These are phyloP conservation scores for Aspergillus campestris DNA, from an alignment of 495 filamentous ascomycete genomes.

Conservation along the genomic window DNA sequence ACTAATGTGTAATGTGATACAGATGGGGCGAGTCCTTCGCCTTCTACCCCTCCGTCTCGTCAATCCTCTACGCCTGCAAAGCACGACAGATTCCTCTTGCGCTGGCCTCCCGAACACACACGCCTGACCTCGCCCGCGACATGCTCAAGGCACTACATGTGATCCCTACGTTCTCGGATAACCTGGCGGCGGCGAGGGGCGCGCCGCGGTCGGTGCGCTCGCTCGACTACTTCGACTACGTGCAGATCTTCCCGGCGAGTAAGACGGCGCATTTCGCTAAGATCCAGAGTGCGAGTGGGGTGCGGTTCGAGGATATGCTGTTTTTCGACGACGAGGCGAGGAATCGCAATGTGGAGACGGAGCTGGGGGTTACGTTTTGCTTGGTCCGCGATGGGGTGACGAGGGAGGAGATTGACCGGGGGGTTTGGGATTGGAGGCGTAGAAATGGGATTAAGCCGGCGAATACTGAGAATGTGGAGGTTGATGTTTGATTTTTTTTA, in stretches of 20 bases:
- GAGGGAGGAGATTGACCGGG: conserved; percentile 69
- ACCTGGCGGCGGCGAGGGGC: conserved; percentile 22
- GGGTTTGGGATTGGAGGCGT: conserved; percentile 75
- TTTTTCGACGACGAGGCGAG: conserved; percentile 94
- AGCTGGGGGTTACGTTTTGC: conserved; percentile 73
- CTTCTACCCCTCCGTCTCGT: conserved; percentile 73
- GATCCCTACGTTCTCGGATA: conserved; percentile 40
- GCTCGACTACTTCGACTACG: conserved; percentile 67
- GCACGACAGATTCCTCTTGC: conserved; percentile 53
- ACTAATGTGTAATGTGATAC: conserved; percentile 8
- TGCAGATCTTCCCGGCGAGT: conserved; percentile 83
- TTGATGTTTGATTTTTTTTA: not conserved
- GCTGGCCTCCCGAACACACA: conserved; percentile 72
- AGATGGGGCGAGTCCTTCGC: conserved; percentile 67
- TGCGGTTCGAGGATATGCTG: conserved; percentile 71
- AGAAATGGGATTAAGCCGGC: conserved; percentile 46
- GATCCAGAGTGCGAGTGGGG: conserved; percentile 56
- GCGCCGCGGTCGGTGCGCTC: conserved; percentile 38
- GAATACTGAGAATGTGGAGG: not conserved
- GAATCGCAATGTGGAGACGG: conserved; percentile 75
- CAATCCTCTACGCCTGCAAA: conserved; percentile 57
- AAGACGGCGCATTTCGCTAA: conserved; percentile 79
- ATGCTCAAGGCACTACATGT: conserved; percentile 70
- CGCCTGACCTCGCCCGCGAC: conserved; percentile 72
- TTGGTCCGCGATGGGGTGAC: conserved; percentile 73